Conservation (phyloP, 306 rosid genomes). For the Glycine soja region DNA sequence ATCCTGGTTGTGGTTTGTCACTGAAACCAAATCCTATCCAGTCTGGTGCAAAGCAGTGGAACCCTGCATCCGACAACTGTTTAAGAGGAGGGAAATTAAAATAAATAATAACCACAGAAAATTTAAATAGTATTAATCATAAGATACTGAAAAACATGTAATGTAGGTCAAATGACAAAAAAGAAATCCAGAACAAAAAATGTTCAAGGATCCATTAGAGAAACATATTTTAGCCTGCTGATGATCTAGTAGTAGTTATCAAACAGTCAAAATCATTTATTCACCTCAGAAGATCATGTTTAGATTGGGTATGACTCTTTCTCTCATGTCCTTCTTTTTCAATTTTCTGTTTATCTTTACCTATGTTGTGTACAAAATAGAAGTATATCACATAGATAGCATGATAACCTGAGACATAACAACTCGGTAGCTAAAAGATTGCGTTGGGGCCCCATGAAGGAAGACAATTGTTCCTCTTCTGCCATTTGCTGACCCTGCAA, state of each 20-base stretch:
- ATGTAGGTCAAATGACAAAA: slow-evolving; percentile 28
- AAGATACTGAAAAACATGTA: slow-evolving; percentile 1
- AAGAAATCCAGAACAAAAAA: slow-evolving; percentile 11
- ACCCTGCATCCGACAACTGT: slow-evolving; percentile 83
- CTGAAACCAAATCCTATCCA: slow-evolving; percentile 99
- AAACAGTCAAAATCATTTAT: neutral
- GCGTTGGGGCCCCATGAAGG: slow-evolving; percentile 96
- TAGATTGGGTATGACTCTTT: neutral
- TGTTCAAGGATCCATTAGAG: neutral
- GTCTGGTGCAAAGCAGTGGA: slow-evolving; percentile 96
- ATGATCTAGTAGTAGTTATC: neutral
- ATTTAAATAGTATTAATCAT: slow-evolving; percentile 2
- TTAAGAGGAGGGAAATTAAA: slow-evolving; percentile 41
- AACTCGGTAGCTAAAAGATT: slow-evolving; percentile 86
- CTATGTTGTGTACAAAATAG: neutral
- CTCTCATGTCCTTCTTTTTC: neutral
- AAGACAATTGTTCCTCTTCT: slow-evolving; percentile 81
- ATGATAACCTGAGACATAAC: slow-evolving; percentile 89
- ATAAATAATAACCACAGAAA: neutral
- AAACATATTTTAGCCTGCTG: neutral
- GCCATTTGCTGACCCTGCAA: slow-evolving; percentile 71
- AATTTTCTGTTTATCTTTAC: neutral
- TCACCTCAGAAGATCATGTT: neutral
- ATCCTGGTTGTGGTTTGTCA: slow-evolving; percentile 97
- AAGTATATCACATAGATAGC: slow-evolving; percentile 31